Base-by-base conservation (phyloP, 176 grass and related monocot species). In the Juncus effusus region DNA sequence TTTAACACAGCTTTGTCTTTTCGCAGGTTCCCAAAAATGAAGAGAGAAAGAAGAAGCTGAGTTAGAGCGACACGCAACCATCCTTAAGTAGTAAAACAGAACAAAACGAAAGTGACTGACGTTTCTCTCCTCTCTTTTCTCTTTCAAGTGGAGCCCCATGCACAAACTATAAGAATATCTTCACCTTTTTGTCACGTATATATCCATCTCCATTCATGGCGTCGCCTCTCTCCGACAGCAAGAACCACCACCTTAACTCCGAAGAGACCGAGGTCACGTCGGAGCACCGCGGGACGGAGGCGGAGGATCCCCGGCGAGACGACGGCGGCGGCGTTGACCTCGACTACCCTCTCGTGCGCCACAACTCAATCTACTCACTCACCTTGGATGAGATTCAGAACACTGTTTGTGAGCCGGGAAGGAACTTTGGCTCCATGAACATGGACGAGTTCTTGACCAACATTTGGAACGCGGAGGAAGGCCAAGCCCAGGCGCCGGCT, bases 381-480 rank as follows among this genome's bases (percentile, higher is more conserved):
- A 93, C 88, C 7, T 57, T 93, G 12, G 94, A 93, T 49, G 85
- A 99, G 78, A 78, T 99, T 53, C 94, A 90, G 65, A 86, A 56
- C 72, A 84, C 94, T 41, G 47, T 93, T 10, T 93, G 85, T 74
- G 85, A 99, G 65, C 76, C 83, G 1, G 83, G 94, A 0, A 83
- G 86, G 75, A 89, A 87, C 36, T 89, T 99, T 52, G 94, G 83
- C 12, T 93, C 88, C 64, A 99, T 99, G 89, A 93, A 99, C 80
- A 99, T 99, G 89, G 94, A 99, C 37, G 89, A 99, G 78, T 99
- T 99, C 83, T 66, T 99, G 54, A 80, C 76, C 56, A 93, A 89
- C 72, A 99, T 99, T 61, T 93, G 94, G 88, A 99, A 93, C 63
- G 94, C 76, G 11, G 85, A 99, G 66, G 94, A 99, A 68, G 85